Evolutionary conservation across 441 rosid species (phyloP).

Genomic region (Dalechampia spathulata): DNA sequence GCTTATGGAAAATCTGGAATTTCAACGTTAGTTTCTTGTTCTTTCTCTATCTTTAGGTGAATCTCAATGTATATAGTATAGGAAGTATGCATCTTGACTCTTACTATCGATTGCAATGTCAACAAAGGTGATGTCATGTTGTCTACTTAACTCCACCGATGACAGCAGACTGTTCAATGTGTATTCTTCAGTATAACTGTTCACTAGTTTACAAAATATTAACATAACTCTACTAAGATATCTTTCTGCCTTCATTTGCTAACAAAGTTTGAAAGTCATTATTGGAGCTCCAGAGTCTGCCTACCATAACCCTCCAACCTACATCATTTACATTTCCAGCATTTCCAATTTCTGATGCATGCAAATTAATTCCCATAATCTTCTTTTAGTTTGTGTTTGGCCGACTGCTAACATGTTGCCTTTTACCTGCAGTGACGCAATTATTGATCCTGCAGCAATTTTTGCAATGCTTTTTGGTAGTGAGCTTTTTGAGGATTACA

Average conservation of each 20-base stretch:
- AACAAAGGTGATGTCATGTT: neutral
- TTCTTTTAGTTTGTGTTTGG: neutral
- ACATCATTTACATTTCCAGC: neutral
- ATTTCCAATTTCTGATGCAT: constrained; percentile 1
- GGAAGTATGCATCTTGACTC: constrained; percentile 4
- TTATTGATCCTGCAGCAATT: constrained; percentile 90
- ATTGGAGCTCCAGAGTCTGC: too few relatives aligned
- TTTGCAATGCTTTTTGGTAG: constrained; percentile 99
- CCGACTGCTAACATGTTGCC: constrained; percentile 13
- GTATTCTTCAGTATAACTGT: too few relatives aligned
- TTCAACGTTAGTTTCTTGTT: constrained; percentile 70
- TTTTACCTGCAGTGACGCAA: constrained; percentile 64
- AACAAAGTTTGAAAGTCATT: too few relatives aligned
- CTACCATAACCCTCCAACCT: neutral
- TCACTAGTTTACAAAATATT: too few relatives aligned
- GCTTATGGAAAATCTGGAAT: constrained; percentile 86
- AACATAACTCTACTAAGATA: too few relatives aligned
- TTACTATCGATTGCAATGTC: neutral
- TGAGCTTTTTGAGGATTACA: constrained; percentile 89
- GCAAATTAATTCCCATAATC: neutral
- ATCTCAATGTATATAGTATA: constrained; percentile 13
- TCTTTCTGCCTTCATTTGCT: too few relatives aligned
- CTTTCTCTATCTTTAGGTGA: constrained; percentile 19
- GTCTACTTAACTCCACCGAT: neutral
- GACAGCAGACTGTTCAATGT: neutral